phyloP scores from a whole-genome alignment of 495 filamentous ascomycete species.

The Chaetomium tenue region DNA sequence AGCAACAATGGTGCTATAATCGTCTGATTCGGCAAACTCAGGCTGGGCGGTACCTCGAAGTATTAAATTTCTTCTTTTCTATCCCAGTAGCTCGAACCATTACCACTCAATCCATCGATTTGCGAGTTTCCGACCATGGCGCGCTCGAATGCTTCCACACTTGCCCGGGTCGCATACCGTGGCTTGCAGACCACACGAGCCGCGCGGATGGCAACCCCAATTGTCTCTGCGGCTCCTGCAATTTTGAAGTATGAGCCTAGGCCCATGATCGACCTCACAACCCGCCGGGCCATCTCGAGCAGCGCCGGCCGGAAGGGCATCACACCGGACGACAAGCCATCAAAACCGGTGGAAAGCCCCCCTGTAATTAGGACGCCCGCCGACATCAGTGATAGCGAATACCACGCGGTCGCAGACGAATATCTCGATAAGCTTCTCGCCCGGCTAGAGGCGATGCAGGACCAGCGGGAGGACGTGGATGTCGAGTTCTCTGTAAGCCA shows the following conservation, averaged over 20 bases:
- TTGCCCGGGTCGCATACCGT: constrained; percentile 28
- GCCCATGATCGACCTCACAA: not conserved
- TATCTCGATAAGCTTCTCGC: constrained; percentile 61
- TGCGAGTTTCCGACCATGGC: constrained; percentile 29
- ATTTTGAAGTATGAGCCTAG: not conserved
- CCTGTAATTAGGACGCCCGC: constrained; percentile 31
- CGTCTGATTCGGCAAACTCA: not conserved
- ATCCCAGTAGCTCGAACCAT: not conserved
- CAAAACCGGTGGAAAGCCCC: constrained; percentile 24
- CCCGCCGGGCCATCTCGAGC: constrained; percentile 25
- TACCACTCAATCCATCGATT: not conserved
- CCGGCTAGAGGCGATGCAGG: constrained; percentile 63
- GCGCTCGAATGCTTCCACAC: constrained; percentile 28
- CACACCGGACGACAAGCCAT: constrained; percentile 35
- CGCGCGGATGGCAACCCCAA: constrained; percentile 13
- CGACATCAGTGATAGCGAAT: constrained; percentile 42
- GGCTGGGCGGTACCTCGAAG: no score
- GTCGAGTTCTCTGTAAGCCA: constrained; percentile 57
- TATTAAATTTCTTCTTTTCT: not conserved
- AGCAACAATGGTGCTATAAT: not conserved
- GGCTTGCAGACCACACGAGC: constrained; percentile 21
- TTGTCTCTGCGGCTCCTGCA: constrained; percentile 10
- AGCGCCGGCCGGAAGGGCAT: constrained; percentile 29
- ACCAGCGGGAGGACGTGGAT: constrained; percentile 63
- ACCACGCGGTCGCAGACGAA: constrained; percentile 49